Evolutionary conservation across 345 rosid genomes (phyloP), one percentile per base, ranked within the genome.

Genomic region (Populus ilicifolia): DNA sequence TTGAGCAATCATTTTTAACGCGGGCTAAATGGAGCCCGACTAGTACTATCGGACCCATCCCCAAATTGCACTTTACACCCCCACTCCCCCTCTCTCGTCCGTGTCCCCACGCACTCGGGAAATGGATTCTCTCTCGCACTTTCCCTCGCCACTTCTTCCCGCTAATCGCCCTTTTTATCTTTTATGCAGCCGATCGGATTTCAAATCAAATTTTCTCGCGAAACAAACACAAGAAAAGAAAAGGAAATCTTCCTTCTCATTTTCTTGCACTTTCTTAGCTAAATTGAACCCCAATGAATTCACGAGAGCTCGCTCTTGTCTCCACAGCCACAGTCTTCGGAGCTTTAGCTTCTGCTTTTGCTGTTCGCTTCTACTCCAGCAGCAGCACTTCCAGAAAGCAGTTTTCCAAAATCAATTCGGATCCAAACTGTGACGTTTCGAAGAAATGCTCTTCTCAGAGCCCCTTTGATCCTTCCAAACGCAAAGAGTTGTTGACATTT

Each of bases 401-500:
- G 63, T 67, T 71, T 29, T 71, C 83, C 59, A 87, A 27, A 70
- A 21, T 44, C 62, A 63, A 54, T 48, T 79, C 90, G 21, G 39
- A 83, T 0, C 74, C 38, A 41, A 83, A 89, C 84, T 82, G 85
- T 46, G 82, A 11, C 74, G 50, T 78, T 75, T 72, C 92, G 13
- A 75, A 77, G 76, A 82, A 75, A 77, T 56, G 84, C 39, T 79
- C 88, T 14, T 67, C 70, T 69, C 82, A 38, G 80, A 85, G 86
- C 82, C 98, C 97, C 48, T 93, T 84, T 66, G 93, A 93, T 80
- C 89, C 96, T 35, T 81, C 89, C 29, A 95, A 95, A 71, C 93
- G 99, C 73, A 85, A 89, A 35, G 91, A 93, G 97, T 95, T 69
- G 21, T 90, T 88, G 16, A 2, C 16, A 67, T 65, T 4, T 29